Conservation (phyloP, 495 filamentous ascomycete genomes). For the Margaritispora aquatica region DNA sequence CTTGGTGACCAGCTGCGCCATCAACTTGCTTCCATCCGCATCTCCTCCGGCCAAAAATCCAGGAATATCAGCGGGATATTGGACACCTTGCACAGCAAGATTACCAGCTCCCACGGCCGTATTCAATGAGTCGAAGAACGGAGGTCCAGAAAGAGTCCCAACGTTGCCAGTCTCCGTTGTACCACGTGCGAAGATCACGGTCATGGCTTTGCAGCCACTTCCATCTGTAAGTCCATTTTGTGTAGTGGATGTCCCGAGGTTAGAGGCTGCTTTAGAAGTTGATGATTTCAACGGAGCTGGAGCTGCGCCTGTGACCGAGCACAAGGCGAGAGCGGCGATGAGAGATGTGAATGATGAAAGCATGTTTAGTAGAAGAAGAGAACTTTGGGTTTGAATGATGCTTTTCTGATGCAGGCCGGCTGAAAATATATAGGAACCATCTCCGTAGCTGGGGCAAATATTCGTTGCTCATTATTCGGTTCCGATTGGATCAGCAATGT, state of each 20-base stretch:
- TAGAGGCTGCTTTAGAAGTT: background rate
- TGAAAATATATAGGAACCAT: no score
- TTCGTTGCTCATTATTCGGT: no score
- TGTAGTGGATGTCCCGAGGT: constrained; percentile 12
- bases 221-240: constrained; percentile 29
- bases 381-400: no score
- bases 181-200: constrained; percentile 36
- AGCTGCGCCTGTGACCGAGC: background rate
- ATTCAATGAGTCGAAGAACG: constrained; percentile 25
- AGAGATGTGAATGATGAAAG: background rate
- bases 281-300: background rate
- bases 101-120: constrained; percentile 23
- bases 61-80: constrained; percentile 30
- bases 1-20: constrained; percentile 12
- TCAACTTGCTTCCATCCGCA: constrained; percentile 19
- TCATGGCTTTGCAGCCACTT: constrained; percentile 29
- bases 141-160: constrained; percentile 29
- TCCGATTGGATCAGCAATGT: background rate
- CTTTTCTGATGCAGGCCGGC: no score
- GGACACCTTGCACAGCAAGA: constrained; percentile 36
- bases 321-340: background rate
- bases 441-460: no score
- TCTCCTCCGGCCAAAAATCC: constrained; percentile 31
- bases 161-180: constrained; percentile 34
- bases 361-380: no score